A percentile compares a stretch with the other conserved stretches of the same genome.
These are phyloP conservation scores for Xylaria scruposa DNA, from an alignment of 495 filamentous ascomycete genomes.

Conservation along the genomic window DNA sequence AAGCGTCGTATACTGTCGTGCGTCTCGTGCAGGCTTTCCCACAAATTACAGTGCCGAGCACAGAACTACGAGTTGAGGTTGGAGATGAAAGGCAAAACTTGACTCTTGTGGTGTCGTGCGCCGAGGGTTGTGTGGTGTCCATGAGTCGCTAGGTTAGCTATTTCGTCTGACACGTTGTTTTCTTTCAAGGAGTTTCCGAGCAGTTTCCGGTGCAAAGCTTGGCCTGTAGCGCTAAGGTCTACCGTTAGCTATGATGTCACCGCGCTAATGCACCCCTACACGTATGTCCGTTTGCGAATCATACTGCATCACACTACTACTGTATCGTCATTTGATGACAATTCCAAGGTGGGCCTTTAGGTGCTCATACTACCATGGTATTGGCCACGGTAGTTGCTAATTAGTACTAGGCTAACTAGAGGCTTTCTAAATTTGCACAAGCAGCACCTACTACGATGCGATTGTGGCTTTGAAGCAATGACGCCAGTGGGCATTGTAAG, in stretches of 20 bases:
- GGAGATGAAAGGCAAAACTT: too few relatives aligned
- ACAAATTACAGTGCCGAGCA: too few relatives aligned
- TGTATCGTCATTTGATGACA: not conserved
- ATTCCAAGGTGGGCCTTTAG: not conserved
- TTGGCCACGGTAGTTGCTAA: not conserved
- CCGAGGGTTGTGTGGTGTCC: too few relatives aligned
- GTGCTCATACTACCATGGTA: not conserved
- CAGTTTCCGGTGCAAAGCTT: too few relatives aligned
- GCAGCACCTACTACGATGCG: not conserved
- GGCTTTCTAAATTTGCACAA: not conserved
- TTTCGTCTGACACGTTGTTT: too few relatives aligned
- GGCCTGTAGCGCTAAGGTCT: not conserved
- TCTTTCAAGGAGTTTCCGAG: too few relatives aligned
- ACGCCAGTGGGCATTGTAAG: not conserved
- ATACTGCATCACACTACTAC: not conserved
- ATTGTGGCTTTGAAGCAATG: constrained; percentile 13
- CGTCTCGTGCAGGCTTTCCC: too few relatives aligned
- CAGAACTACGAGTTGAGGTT: too few relatives aligned
- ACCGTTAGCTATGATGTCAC: constrained; percentile 1
- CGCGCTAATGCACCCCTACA: not conserved
- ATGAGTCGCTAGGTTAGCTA: too few relatives aligned
- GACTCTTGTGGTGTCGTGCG: too few relatives aligned
- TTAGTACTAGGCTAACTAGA: not conserved
- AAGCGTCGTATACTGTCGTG: too few relatives aligned
- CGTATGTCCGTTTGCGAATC: not conserved